A percentile compares a stretch with the other conserved stretches of the same genome.
Conservation (phyloP, 495 filamentous ascomycete genomes). For the Lichenothelia convexa region DNA sequence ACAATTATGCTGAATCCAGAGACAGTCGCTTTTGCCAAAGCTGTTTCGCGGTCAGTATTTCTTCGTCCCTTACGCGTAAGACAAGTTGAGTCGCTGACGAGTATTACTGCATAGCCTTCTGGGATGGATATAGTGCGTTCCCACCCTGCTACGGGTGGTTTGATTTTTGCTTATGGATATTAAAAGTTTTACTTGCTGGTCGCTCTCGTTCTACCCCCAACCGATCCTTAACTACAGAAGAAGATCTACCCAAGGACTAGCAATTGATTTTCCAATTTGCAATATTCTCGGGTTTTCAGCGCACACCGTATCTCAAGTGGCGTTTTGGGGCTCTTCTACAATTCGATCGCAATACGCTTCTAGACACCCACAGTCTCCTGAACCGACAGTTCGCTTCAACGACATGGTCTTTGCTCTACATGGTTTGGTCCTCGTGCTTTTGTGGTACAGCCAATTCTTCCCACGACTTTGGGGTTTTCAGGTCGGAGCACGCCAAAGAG, state of each 20-base stretch:
- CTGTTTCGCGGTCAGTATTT: too few species aligned
- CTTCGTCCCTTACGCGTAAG: too few species aligned
- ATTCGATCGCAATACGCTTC: slow-evolving; percentile 70
- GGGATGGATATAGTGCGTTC: too few species aligned
- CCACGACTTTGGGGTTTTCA: slow-evolving; percentile 58
- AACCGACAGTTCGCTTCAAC: slow-evolving; percentile 74
- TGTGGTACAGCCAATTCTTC: slow-evolving; percentile 58
- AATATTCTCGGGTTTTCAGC: slow-evolving; percentile 69
- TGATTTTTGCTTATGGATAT: too few species aligned
- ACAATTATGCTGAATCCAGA: too few species aligned
- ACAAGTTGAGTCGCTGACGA: too few species aligned
- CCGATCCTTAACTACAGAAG: slow-evolving; percentile 56
- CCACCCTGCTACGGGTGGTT: too few species aligned
- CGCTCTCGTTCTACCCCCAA: slow-evolving; percentile 84
- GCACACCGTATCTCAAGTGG: slow-evolving; percentile 50
- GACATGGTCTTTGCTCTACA: slow-evolving; percentile 77
- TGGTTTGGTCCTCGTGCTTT: slow-evolving; percentile 44
- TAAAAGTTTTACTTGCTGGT: slow-evolving; percentile 18
- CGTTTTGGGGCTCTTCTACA: slow-evolving; percentile 60
- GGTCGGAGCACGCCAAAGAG: slow-evolving; percentile 30
- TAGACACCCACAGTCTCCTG: slow-evolving; percentile 49
- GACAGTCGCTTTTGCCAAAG: too few species aligned
- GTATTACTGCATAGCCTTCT: too few species aligned
- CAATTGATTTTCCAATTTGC: slow-evolving; percentile 69
- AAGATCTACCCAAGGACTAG: slow-evolving; percentile 59